phyloP scores from a whole-genome alignment of 208 protist species.

The Acanthamoeba culbertsoni region DNA sequence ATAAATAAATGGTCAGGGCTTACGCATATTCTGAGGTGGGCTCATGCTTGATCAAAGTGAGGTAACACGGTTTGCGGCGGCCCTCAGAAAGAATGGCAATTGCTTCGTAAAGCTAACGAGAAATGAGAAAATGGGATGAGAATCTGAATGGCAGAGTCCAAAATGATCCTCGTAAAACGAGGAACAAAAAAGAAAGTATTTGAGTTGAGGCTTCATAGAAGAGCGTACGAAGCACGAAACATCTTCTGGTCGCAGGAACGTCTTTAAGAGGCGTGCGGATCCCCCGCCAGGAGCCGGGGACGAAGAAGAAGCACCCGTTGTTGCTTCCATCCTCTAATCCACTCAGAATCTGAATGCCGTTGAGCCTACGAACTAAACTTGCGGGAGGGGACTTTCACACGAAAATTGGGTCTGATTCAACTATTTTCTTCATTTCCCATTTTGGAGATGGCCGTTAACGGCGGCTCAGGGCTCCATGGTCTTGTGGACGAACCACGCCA shows the following conservation, averaged over 20 bases:
- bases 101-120: conserved; percentile 14
- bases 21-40: conserved; percentile 38
- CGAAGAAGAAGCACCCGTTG: no score
- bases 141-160: no score
- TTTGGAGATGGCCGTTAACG: no score
- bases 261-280: background rate
- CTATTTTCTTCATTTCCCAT: no score
- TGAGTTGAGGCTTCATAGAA: background rate
- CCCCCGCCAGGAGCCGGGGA: background rate
- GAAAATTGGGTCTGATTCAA: no score
- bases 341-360: background rate
- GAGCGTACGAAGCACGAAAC: conserved; percentile 14
- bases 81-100: background rate
- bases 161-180: no score
- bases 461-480: no score
- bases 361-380: no score
- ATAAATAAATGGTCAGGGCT: background rate
- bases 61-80: background rate
- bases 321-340: background rate
- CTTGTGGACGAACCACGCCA: no score
- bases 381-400: no score
- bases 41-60: background rate
- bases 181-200: background rate
- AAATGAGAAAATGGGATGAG: background rate
- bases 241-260: conserved; percentile 1